A percentile compares a stretch with the other conserved stretches of the same genome.
phyloP scores from a whole-genome alignment of 2,329 filamentous ascomycete species.

The Fusarium buharicum region DNA sequence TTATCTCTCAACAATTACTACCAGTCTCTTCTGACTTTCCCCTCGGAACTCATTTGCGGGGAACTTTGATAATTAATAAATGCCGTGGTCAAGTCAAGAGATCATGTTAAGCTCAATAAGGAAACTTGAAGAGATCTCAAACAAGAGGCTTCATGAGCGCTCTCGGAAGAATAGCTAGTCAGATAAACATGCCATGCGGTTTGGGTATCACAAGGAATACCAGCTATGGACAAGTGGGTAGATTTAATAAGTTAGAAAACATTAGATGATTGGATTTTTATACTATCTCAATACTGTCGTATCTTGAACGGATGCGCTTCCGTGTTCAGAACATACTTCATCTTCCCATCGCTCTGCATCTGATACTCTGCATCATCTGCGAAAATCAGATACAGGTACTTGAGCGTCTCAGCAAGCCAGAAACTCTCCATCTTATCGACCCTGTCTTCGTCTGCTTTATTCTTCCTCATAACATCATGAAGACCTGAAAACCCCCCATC shows the following conservation, averaged over 20 bases:
- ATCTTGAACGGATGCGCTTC: conserved; percentile 31
- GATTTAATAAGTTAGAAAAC: too few species aligned
- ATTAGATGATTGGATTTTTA: too few species aligned
- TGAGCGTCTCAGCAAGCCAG: conserved; percentile 37
- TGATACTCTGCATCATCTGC: conserved; percentile 31
- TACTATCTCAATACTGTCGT: not conserved
- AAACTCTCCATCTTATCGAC: conserved; percentile 41
- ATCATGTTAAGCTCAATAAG: not conserved
- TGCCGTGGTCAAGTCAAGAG: not conserved
- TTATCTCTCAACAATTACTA: not conserved
- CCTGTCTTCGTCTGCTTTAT: conserved; percentile 17
- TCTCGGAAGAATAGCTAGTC: too few species aligned
- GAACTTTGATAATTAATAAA: not conserved
- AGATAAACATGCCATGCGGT: too few species aligned
- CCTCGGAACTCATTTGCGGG: not conserved
- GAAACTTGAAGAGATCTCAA: not conserved
- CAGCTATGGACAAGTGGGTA: too few species aligned
- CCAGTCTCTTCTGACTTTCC: not conserved
- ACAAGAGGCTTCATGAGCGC: too few species aligned
- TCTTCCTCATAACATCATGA: not conserved
- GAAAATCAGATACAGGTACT: conserved; percentile 39
- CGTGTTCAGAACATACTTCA: conserved; percentile 35
- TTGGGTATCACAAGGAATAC: too few species aligned
- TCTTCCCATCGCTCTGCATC: conserved; percentile 27
- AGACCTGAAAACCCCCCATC: conserved; percentile 20